These are phyloP conservation scores for Quercus robur DNA, from an alignment of 306 rosid species.

Conservation along the genomic window DNA sequence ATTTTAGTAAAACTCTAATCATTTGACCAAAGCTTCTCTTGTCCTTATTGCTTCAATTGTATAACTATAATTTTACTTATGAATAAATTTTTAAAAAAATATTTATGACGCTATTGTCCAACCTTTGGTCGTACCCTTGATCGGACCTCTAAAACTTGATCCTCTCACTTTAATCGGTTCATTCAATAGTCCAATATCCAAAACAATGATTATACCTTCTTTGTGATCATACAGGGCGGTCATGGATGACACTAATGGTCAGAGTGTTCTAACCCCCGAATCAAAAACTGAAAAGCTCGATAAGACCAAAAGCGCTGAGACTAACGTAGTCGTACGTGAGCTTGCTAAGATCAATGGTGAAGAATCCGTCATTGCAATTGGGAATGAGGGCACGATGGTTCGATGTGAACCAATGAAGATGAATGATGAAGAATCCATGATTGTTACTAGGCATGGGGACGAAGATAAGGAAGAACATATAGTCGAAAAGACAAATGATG, in stretches of 20 bases:
- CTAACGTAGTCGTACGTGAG: neutral
- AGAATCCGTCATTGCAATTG: neutral
- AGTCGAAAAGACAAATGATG: neutral
- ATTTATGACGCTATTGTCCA: too few species aligned
- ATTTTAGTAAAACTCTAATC: too few species aligned
- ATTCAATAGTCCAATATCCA: too few species aligned
- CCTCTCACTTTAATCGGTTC: too few species aligned
- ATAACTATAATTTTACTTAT: too few species aligned
- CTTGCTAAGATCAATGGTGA: neutral
- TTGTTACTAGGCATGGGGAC: neutral
- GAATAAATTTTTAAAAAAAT: too few species aligned
- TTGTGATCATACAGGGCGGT: neutral
- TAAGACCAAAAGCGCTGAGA: neutral
- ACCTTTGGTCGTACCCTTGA: too few species aligned
- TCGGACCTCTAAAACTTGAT: too few species aligned
- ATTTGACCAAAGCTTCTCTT: too few species aligned
- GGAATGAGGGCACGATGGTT: neutral
- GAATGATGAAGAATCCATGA: neutral
- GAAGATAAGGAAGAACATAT: neutral
- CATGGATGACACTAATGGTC: neutral
- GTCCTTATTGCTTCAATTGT: too few species aligned
- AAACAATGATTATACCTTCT: neutral
- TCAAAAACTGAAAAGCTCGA: neutral
- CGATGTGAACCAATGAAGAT: neutral
- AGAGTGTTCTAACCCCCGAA: neutral